These are phyloP conservation scores for Fusarium neocosmosporiellum DNA, from an alignment of 2,329 filamentous ascomycete species.

Conservation along the genomic window DNA sequence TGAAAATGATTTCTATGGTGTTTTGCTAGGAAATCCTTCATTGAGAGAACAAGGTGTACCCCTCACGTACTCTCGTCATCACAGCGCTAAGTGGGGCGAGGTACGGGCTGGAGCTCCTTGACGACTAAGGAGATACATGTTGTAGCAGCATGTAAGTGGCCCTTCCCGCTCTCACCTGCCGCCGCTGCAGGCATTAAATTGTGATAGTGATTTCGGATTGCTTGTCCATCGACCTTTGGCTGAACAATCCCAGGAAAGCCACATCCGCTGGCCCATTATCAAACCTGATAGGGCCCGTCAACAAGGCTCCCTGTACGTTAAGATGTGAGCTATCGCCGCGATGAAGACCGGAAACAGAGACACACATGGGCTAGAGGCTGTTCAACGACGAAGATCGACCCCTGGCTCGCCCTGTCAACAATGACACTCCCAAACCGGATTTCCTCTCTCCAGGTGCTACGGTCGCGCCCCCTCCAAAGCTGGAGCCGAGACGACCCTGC, in stretches of 20 bases:
- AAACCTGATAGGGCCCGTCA: constrained; percentile 6
- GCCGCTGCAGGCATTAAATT: constrained; percentile 26
- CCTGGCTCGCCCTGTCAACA: constrained; percentile 7
- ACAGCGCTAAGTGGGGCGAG: too few relatives aligned
- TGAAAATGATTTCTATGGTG: too few relatives aligned
- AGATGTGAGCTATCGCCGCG: constrained; percentile 5
- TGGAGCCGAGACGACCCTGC: constrained; percentile 17
- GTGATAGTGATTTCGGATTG: constrained; percentile 21
- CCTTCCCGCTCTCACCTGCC: constrained; percentile 17
- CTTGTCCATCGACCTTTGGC: constrained; percentile 1
- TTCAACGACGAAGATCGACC: background rate
- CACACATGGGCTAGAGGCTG: constrained; percentile 4
- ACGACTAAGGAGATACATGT: too few relatives aligned
- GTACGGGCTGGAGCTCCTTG: too few relatives aligned
- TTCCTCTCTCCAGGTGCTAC: constrained; percentile 4
- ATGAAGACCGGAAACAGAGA: constrained; percentile 21
- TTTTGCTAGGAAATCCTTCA: too few relatives aligned
- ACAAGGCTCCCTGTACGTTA: background rate
- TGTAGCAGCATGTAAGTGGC: constrained; percentile 14
- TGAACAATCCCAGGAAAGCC: constrained; percentile 7
- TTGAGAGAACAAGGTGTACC: too few relatives aligned
- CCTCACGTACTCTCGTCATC: too few relatives aligned
- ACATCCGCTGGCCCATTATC: constrained; percentile 6
- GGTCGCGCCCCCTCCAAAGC: constrained; percentile 13
- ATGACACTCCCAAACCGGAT: background rate